phyloP scores from a whole-genome alignment of 805 yeast genomes.

The Candida ascalaphidarum region DNA sequence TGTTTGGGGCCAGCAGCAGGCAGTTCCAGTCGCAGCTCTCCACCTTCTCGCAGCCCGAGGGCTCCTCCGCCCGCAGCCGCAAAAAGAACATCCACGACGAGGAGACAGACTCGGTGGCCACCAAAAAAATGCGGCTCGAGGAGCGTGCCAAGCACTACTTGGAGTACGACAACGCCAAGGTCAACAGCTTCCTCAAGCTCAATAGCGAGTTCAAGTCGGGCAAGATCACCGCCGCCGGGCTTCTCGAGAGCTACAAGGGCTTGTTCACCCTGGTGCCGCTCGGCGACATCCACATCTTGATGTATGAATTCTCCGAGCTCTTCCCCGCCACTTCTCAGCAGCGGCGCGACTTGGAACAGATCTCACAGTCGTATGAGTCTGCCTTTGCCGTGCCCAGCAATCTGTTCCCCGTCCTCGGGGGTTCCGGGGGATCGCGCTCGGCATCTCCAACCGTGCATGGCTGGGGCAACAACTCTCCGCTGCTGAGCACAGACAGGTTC shows the following conservation, averaged over 20 bases:
- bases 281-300: constrained; percentile 47
- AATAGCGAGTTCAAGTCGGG: constrained; percentile 42
- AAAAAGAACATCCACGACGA: constrained; percentile 7
- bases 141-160: constrained; percentile 81
- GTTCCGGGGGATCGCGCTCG: constrained; percentile 3
- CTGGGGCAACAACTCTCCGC: constrained; percentile 16
- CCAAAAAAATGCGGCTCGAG: constrained; percentile 57
- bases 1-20: constrained; percentile 27
- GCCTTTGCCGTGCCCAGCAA: constrained; percentile 15
- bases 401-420: constrained; percentile 43
- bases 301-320: constrained; percentile 54
- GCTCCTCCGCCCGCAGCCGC: constrained; percentile 7
- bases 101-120: constrained; percentile 34
- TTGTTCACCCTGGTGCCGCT: constrained; percentile 35
- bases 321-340: constrained; percentile 40
- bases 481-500: constrained; percentile 16
- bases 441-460: constrained; percentile 4
- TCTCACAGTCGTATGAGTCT: constrained; percentile 11
- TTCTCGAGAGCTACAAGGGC: constrained; percentile 35
- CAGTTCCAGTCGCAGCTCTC: constrained; percentile 56
- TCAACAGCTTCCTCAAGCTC: constrained; percentile 39
- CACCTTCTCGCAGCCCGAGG: constrained; percentile 33
- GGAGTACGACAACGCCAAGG: constrained; percentile 39
- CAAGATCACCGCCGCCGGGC: constrained; percentile 37
- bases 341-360: constrained; percentile 26